Base-by-base conservation (phyloP, 768 basidiomycete genomes). In the Clavulina sp. region DNA sequence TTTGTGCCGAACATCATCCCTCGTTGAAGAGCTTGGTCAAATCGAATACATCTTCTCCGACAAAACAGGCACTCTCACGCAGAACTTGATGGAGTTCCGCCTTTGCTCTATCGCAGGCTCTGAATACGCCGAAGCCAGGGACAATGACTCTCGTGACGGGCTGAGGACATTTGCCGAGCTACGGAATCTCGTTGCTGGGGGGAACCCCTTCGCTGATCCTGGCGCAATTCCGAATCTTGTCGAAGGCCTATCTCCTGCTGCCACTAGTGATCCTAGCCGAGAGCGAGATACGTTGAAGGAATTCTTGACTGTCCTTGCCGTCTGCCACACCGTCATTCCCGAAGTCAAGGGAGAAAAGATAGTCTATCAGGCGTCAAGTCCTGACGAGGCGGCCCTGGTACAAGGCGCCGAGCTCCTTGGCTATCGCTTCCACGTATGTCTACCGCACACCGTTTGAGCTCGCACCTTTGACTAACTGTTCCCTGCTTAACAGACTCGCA, bases 241-340 rank as follows among this genome's bases (percentile, higher is more conserved):
- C 18, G 24, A 29, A 7, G 48, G 32, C 16, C 24, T 46, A 9
- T 46, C 43, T 13, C n/a, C n/a, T n/a, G n/a, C n/a, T n/a, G 16
- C 43, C 16, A 16, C 13, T 9, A 16, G 13, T 28, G 43, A 46
- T 28, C 16, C 13, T 13, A 28, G 24, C 43, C 60, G 58, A 46
- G 63, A 54, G 36, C 55, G 58, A 9, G 74, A 74, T 31, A 70
- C 80, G 19, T 64, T 83, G 41, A 65, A 69, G 54, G 84, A 88
- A 60, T 82, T 89, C 54, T 63, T 96, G 60, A 77, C 81, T 0
- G 70, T 96, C 21, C 71, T 97, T 48, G 83, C 93, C 1, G 91
- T 97, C 31, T 99, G 95, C 58, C 95, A 99, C 62, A 97, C 95
- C 0, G 95, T 99, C 58, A 97, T 97, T 60, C 95, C 95, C 2